Conservation (phyloP, 202 grass and related monocot species). For the Sporobolus alterniflorus region DNA sequence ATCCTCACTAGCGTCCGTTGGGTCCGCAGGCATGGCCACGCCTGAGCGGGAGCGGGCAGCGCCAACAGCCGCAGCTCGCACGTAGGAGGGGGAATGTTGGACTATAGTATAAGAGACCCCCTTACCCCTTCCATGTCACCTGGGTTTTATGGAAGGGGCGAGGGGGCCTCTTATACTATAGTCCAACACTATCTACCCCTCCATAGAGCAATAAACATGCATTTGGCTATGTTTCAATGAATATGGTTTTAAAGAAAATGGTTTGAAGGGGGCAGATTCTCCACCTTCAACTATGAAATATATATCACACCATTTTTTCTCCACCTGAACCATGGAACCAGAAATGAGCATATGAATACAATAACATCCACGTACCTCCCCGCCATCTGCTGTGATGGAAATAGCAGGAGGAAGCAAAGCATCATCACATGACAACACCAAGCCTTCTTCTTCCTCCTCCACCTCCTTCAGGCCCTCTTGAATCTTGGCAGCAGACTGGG, state of each 20-base stretch:
- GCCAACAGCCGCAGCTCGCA: too few relatives aligned
- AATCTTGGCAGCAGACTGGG: conserved; percentile 19
- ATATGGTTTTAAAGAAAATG: neutral
- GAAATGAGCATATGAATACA: neutral
- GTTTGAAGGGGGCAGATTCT: neutral
- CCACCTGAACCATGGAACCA: conserved; percentile 5
- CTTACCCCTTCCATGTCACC: too few relatives aligned
- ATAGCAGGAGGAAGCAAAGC: conserved; percentile 36
- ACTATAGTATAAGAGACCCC: too few relatives aligned
- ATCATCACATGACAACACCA: conserved; percentile 36
- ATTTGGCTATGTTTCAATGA: conserved; percentile 1
- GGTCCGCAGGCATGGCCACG: too few relatives aligned
- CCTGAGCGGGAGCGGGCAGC: too few relatives aligned
- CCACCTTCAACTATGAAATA: neutral
- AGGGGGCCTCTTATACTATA: too few relatives aligned
- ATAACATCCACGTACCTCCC: conserved; percentile 35
- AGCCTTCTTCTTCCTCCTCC: conserved; percentile 30
- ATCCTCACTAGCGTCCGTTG: too few relatives aligned
- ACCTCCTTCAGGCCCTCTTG: conserved; percentile 22
- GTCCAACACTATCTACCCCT: neutral
- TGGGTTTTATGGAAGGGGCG: too few relatives aligned
- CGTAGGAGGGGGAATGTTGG: too few relatives aligned
- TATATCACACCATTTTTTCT: neutral
- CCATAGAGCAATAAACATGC: conserved; percentile 1
- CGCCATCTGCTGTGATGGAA: conserved; percentile 28